Conservation (phyloP, 1,139 yeast genomes). For the Saccharomyces pastorianus region DNA sequence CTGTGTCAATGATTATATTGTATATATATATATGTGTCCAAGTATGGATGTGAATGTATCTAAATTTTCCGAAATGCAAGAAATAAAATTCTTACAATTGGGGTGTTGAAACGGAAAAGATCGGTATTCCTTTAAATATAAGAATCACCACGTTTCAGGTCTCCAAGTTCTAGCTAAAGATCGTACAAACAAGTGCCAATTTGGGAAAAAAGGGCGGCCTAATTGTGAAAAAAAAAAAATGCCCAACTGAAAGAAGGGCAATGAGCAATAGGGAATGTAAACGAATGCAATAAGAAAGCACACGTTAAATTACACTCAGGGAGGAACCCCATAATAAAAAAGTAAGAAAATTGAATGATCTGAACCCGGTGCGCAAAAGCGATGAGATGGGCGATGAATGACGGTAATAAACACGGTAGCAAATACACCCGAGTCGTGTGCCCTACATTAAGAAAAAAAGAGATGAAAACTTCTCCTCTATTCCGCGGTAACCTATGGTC, state of each 20-base stretch:
- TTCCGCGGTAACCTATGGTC: not conserved
- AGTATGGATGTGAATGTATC: not conserved
- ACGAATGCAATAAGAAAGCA: not conserved
- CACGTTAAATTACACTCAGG: not conserved
- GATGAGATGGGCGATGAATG: not conserved
- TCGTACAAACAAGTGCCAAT: not conserved
- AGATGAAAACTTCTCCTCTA: not conserved
- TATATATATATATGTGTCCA: not conserved
- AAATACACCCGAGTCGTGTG: slow-evolving; percentile 1
- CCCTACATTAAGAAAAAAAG: not conserved
- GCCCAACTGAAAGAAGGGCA: not conserved
- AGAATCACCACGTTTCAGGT: not conserved
- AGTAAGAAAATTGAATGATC: not conserved
- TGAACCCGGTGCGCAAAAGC: not conserved
- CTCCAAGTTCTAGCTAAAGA: not conserved
- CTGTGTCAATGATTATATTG: not conserved
- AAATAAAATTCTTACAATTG: not conserved
- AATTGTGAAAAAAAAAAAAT: not conserved
- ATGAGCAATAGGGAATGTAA: not conserved
- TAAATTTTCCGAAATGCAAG: too few species aligned
- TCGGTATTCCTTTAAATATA: not conserved
- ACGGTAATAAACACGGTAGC: slow-evolving; percentile 1
- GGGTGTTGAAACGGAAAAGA: not conserved
- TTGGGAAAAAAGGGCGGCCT: not conserved
- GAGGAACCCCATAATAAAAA: not conserved